Conservation (phyloP, 2,329 filamentous ascomycete species). For the Tricladium varicosporioides region DNA sequence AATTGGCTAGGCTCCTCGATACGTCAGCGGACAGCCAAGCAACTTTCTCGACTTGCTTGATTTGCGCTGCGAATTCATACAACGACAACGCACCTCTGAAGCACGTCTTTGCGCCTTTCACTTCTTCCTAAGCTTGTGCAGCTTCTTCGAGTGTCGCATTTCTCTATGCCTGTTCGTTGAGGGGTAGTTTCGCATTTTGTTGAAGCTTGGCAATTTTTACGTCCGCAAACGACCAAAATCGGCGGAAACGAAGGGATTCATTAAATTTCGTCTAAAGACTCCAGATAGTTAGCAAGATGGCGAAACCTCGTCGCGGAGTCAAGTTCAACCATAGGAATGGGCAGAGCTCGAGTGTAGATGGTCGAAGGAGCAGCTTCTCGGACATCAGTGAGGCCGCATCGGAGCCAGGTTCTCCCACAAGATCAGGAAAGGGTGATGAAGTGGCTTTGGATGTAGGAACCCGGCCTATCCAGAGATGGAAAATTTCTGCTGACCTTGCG, state of each 20-base stretch:
- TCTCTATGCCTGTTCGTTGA: conserved; percentile 7
- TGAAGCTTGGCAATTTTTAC: conserved; percentile 16
- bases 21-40: conserved; percentile 20
- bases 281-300: conserved; percentile 33
- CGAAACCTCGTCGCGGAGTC: conserved; percentile 50
- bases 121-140: not conserved
- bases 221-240: not conserved
- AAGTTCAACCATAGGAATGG: conserved; percentile 46
- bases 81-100: not conserved
- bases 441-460: conserved; percentile 39
- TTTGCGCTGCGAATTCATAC: not conserved
- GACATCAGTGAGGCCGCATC: conserved; percentile 63
- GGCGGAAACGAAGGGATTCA: conserved; percentile 11
- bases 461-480: not conserved
- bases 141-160: not conserved
- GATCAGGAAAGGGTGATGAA: conserved; percentile 32
- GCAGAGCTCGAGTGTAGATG: conserved; percentile 30
- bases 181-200: conserved; percentile 2
- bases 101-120: not conserved
- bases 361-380: conserved; percentile 67
- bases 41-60: not conserved
- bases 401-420: conserved; percentile 30
- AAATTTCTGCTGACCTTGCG: conserved; percentile 20
- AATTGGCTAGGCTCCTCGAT: conserved; percentile 11
- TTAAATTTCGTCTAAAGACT: conserved; percentile 3